Evolutionary conservation across 2,329 filamentous ascomycete genomes (phyloP).

Genomic region (Pseudogymnoascus sp.): DNA sequence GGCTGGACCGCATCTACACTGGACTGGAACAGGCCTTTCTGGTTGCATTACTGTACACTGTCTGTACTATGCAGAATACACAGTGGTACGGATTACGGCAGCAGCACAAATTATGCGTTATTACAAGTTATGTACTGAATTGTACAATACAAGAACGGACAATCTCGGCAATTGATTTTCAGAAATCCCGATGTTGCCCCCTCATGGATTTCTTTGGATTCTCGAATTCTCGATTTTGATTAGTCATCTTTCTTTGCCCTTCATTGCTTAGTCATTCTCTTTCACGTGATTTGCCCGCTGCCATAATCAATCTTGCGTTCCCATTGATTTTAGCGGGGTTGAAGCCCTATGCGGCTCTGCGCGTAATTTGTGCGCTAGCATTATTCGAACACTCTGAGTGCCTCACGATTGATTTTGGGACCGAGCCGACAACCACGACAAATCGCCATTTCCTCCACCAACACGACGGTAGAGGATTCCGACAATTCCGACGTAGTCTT

Average conservation of each 20-base stretch:
- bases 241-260: not conserved
- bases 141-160: not conserved
- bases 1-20: not conserved
- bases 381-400: constrained; percentile 10
- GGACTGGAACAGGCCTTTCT: not conserved
- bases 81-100: not conserved
- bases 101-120: not conserved
- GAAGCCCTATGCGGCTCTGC: constrained; percentile 12
- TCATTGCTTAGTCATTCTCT: not conserved
- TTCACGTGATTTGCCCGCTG: not conserved
- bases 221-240: not conserved
- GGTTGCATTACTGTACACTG: not conserved
- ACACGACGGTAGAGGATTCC: constrained; percentile 31
- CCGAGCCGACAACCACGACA: constrained; percentile 24
- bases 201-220: not conserved
- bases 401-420: constrained; percentile 15
- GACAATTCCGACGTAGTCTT: constrained; percentile 29
- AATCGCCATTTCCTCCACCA: constrained; percentile 29
- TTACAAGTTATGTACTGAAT: not conserved
- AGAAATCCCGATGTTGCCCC: not conserved
- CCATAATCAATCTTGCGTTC: not conserved
- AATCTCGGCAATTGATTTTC: not conserved
- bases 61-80: not conserved
- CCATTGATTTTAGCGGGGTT: constrained; percentile 9
- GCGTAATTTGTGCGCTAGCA: constrained; percentile 8